Evolutionary conservation across 257 asterid species (phyloP), one percentile per base, ranked within the genome.

Genomic region (Striga asiatica): DNA sequence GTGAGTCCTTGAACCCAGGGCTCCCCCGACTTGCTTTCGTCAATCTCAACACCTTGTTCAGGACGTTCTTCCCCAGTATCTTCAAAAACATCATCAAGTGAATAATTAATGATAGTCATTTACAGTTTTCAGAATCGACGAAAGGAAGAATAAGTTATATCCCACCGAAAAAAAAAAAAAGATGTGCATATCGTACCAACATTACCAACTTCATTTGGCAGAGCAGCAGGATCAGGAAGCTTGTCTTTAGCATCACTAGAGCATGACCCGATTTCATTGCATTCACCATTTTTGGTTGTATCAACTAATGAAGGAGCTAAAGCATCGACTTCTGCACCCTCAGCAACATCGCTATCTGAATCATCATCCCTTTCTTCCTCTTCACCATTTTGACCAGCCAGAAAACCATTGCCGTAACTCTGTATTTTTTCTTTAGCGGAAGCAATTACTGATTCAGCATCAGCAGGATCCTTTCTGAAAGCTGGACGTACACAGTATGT

Each of bases 361-460:
- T 92, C 99, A 62, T 85, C 99, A 29, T 88, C 99, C 56, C 91
- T 75, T 74, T 87, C 95, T 72, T 81, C 95, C 54, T 83, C 97
- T 35, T 85, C 99, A 49, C 73, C 95, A 79, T 80, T 88, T 74
- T 82, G 93, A 61, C 71, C 88, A 46, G 82, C 71, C 60, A 85
- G 72, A 74, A 92, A 75, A 51, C 95, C 94, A 67, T 88, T 81
- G 8, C 81, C 86, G 60, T 75, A 92, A 70, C 80, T 82, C 80
- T 79, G 93, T 51, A 92, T 88, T 78, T 80, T 92, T 54, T 88
- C 99, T 76, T 73, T 81, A 23, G 99, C 99, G 7, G 76, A 72
- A 38, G 97, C 77, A 70, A 92, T 74, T 43, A 92, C 61, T 28
- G 86, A 71, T 45, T 82, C 99, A 50, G 99, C 89, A 65, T 84